Evolutionary conservation across 2,329 filamentous ascomycete genomes (phyloP).

Genomic region (Cladophialophora psammophila): DNA sequence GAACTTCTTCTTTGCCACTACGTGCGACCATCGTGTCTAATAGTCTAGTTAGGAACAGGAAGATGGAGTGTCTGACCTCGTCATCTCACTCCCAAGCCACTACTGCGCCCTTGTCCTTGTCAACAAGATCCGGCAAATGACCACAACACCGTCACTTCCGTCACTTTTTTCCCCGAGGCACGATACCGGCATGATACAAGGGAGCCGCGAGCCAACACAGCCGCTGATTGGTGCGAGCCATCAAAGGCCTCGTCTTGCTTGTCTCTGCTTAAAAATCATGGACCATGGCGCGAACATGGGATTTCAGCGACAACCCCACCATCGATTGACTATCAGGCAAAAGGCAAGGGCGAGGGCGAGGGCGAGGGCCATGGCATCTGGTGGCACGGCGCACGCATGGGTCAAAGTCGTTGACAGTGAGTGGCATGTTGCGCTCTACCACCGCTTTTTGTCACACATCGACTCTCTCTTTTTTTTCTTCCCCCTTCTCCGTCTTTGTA

Average conservation of each 20-base stretch:
- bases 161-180: not conserved
- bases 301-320: not conserved
- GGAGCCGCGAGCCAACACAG: too few relatives aligned
- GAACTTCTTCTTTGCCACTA: too few relatives aligned
- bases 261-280: not conserved
- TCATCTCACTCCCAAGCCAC: not conserved
- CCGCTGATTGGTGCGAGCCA: not conserved
- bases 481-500: slow-evolving; percentile 15
- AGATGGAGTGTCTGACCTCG: not conserved
- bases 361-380: not conserved
- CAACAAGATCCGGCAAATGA: slow-evolving; percentile 4
- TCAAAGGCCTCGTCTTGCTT: not conserved
- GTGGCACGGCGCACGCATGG: not conserved
- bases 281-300: not conserved
- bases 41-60: not conserved
- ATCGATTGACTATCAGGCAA: not conserved
- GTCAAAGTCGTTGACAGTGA: not conserved
- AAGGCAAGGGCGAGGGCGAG: too few relatives aligned
- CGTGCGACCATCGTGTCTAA: not conserved
- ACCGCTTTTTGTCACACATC: not conserved
- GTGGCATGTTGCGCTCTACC: not conserved
- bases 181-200: not conserved
- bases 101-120: not conserved
- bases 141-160: not conserved
- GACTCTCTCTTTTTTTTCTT: not conserved